Evolutionary conservation across 139 green algal species (phyloP), one percentile per base, ranked within the genome.

Genomic region (Diplosphaera chodatii): DNA sequence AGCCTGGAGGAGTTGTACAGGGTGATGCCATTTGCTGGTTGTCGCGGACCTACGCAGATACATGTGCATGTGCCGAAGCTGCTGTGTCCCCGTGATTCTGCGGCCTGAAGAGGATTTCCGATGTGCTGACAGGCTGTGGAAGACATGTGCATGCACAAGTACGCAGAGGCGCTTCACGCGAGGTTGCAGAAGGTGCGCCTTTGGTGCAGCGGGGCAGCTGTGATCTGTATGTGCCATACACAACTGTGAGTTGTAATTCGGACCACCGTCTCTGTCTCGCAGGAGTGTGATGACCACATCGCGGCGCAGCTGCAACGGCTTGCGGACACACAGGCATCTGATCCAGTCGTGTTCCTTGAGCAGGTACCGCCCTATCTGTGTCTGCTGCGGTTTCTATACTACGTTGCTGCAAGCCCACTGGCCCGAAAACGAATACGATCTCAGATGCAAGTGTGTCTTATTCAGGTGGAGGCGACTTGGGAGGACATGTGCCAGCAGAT

Each of bases 1-100:
- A 94, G 85, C 77, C 71, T 98, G 68, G 94, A 99, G 76, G 87
- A 97, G 73, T 85, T 99, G 27, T 99, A 98, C 74, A 75, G 81
- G 76, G 88, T 93, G 69, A 67, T 78, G 25, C 48, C n/a, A n/a
- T n/a, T n/a, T n/a, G n/a, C n/a, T n/a, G n/a, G n/a, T n/a, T n/a
- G n/a, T n/a, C n/a, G n/a, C n/a, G n/a, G n/a, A n/a, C n/a, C n/a
- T n/a, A n/a, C n/a, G n/a, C n/a, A n/a, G n/a, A n/a, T n/a, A n/a
- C n/a, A n/a, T n/a, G n/a, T n/a, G n/a, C n/a, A n/a, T n/a, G n/a
- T n/a, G n/a, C n/a, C n/a, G n/a, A n/a, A 48, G 13, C 10, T 48
- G 37, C 37, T 48, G 37, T 48, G 8, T 48, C 37, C 37, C 10
- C 13, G 33, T 59, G n/a, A n/a, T n/a, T n/a, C n/a, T n/a, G n/a